Base-by-base conservation (phyloP, 805 yeast species). In the Saccharomyces kudriavzevii region DNA sequence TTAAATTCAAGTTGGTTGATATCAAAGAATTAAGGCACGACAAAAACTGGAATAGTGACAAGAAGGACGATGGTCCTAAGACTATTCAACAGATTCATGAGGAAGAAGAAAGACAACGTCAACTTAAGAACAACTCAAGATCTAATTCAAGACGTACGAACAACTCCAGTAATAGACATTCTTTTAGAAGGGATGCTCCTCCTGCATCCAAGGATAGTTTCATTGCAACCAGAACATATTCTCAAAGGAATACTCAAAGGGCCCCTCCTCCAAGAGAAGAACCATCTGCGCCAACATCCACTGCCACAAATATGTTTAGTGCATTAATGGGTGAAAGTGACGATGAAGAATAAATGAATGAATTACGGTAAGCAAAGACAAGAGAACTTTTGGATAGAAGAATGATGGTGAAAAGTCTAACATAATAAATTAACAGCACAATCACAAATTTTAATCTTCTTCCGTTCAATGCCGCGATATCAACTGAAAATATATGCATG, bases 21-120 rank as follows among this genome's bases (percentile, higher is more conserved):
- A 80, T 94, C 60, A 79, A 81, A 65, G 98, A 94, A 66, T 74
- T 88, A 64, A 82, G 95, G 73, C 76, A 71, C 57, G 68, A 71
- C 47, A 77, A 76, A 60, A 54, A 62, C 51, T 94, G 98, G 97
- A 69, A 69, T 52, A 79, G 82, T 53, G 75, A 76, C 59, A 80
- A 81, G 64, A 71, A 73, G 49, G 87, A 85, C 58, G 80, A 82
- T 66, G 98, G 98, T 49, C 98, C 98, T 67, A 91, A 90, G 78
- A 91, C 97, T 17, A 85, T 94, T 62, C 78, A 83, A 52, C 90
- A 91, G 71, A 89, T 94, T 64, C 97, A 92, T 69, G 84, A 82
- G 57, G 97, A 89, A 64, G 96, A 90, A 61, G 78, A 80, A 66
- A 74, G 78, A 70, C 80, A 86, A 60, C 74, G 77, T 60, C 70